Evolutionary conservation across 176 grass and related monocot genomes (phyloP).

Genomic region (Ananas comosus): DNA sequence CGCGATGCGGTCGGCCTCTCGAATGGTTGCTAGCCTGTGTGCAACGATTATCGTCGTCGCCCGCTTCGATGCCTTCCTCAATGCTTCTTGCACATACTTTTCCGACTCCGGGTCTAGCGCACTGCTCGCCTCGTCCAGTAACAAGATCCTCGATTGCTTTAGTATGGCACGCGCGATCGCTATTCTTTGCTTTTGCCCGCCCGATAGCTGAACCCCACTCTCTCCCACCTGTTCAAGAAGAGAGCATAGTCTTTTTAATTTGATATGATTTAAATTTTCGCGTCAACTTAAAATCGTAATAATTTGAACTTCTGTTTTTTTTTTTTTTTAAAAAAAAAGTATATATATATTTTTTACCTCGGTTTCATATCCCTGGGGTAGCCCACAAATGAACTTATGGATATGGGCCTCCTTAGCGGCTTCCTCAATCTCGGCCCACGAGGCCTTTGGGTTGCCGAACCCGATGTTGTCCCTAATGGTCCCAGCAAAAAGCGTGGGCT

Average conservation of each 20-base stretch:
- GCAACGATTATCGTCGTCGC: conserved; percentile 45
- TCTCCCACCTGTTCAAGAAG: conserved; percentile 34
- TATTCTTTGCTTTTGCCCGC: conserved; percentile 50
- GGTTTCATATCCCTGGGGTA: conserved; percentile 45
- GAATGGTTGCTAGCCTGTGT: conserved; percentile 41
- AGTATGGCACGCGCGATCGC: conserved; percentile 45
- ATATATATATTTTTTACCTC: too few relatives aligned
- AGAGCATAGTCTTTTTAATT: neutral
- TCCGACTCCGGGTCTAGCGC: conserved; percentile 51
- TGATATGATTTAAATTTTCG: neutral
- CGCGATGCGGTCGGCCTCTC: conserved; percentile 47
- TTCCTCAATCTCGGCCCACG: conserved; percentile 48
- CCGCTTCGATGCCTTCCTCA: conserved; percentile 9
- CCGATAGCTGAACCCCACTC: conserved; percentile 50
- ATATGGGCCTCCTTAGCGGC: conserved; percentile 44
- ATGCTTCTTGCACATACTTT: conserved; percentile 37
- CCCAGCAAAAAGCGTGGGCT: conserved; percentile 32
- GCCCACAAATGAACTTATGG: conserved; percentile 48
- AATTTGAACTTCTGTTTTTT: neutral
- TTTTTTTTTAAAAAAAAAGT: too few relatives aligned
- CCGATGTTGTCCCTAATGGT: conserved; percentile 51
- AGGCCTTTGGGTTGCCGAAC: conserved; percentile 31
- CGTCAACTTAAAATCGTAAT: neutral
- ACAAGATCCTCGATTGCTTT: conserved; percentile 39
- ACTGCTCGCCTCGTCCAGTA: conserved; percentile 48